These are phyloP conservation scores for Scutellaria baicalensis DNA, from an alignment of 257 asterid species.

Conservation along the genomic window DNA sequence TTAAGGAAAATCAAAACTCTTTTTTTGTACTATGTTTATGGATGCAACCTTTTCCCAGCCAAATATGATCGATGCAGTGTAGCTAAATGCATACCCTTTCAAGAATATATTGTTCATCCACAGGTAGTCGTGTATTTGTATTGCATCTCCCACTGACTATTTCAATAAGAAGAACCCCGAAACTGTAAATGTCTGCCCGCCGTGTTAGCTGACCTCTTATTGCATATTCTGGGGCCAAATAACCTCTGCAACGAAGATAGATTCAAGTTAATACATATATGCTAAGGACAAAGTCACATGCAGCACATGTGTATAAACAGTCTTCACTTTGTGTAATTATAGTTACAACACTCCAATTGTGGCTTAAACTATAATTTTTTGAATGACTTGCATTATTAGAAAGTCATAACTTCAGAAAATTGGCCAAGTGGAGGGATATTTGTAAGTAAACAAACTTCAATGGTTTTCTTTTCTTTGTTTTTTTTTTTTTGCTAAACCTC, in stretches of 20 bases:
- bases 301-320: not conserved
- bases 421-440: not conserved
- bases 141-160: conserved; percentile 94
- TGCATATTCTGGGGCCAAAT: conserved; percentile 98
- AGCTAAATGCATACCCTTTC: conserved; percentile 62
- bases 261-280: not conserved
- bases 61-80: not conserved
- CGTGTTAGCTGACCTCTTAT: conserved; percentile 81
- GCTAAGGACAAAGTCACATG: not conserved
- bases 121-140: conserved; percentile 68
- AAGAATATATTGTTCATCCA: conserved; percentile 76
- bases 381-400: not conserved
- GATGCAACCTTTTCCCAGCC: not conserved
- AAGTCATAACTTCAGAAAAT: not conserved
- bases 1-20: not conserved
- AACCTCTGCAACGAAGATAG: conserved; percentile 55
- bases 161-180: conserved; percentile 87
- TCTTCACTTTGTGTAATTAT: not conserved
- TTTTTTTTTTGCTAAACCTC: not conserved
- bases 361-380: not conserved
- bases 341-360: not conserved
- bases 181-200: conserved; percentile 83
- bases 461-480: not conserved
- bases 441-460: not conserved
- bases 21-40: not conserved